These are phyloP conservation scores for Pichia phayaonensis DNA, from an alignment of 805 yeast genomes.

Conservation along the genomic window DNA sequence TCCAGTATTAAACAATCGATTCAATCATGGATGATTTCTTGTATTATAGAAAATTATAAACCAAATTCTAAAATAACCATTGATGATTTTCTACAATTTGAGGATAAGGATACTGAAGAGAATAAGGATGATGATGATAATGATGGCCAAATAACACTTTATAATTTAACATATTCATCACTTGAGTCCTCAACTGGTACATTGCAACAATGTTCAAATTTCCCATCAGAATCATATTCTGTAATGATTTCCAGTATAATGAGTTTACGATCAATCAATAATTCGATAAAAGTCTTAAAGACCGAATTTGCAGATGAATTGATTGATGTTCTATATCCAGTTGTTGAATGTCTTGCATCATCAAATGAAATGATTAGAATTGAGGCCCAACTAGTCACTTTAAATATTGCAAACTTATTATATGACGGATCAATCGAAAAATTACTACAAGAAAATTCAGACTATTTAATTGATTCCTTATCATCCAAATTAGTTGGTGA, in stretches of 20 bases:
- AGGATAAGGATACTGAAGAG: constrained; percentile 23
- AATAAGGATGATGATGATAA: constrained; percentile 10
- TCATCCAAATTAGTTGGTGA: constrained; percentile 64
- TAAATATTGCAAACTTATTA: constrained; percentile 41
- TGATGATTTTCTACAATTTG: constrained; percentile 21
- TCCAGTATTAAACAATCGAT: constrained; percentile 18
- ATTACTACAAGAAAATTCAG: constrained; percentile 61
- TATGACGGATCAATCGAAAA: constrained; percentile 50
- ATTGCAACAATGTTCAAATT: constrained; percentile 29
- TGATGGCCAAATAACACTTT: not conserved
- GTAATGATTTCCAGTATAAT: constrained; percentile 19
- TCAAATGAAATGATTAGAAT: constrained; percentile 36
- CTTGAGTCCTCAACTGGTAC: constrained; percentile 37
- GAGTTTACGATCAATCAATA: constrained; percentile 38
- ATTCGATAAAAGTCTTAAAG: constrained; percentile 26
- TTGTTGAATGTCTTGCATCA: constrained; percentile 66
- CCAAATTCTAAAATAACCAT: not conserved
- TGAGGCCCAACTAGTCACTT: constrained; percentile 46
- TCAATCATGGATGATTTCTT: constrained; percentile 34
- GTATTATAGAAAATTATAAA: not conserved
- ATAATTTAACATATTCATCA: constrained; percentile 23
- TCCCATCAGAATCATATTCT: constrained; percentile 7
- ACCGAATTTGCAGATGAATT: constrained; percentile 45
- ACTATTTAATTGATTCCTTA: constrained; percentile 74
- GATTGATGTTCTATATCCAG: constrained; percentile 64